Evolutionary conservation across 2,329 filamentous ascomycete genomes (phyloP).

Genomic region (Simplicillium sp.): DNA sequence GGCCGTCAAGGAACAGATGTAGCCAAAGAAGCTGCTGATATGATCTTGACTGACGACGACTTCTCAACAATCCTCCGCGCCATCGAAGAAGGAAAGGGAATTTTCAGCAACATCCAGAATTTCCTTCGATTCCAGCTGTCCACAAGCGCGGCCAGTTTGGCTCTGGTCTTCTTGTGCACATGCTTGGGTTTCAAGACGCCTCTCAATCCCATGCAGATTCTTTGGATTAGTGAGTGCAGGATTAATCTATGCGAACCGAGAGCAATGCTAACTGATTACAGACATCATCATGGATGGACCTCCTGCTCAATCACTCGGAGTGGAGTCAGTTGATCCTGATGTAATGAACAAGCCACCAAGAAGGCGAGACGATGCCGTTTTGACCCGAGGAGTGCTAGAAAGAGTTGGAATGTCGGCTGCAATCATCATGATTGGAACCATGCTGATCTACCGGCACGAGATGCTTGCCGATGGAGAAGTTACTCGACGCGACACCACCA

Average conservation of each 20-base stretch:
- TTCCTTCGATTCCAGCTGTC: slow-evolving; percentile 98
- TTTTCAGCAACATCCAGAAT: slow-evolving; percentile 99
- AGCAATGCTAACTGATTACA: slow-evolving; percentile 25
- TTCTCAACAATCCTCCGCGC: slow-evolving; percentile 87
- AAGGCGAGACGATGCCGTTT: slow-evolving; percentile 75
- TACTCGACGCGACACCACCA: slow-evolving; percentile 90
- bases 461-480: slow-evolving; percentile 78
- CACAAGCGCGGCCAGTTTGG: slow-evolving; percentile 88
- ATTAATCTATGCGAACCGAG: background rate
- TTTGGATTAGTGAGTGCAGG: slow-evolving; percentile 88
- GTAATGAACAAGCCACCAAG: slow-evolving; percentile 87
- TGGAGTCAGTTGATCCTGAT: slow-evolving; percentile 87
- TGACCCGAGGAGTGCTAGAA: slow-evolving; percentile 73
- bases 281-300: slow-evolving; percentile 99
- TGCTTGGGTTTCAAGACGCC: slow-evolving; percentile 90
- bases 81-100: slow-evolving; percentile 97
- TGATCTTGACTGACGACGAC: slow-evolving; percentile 85
- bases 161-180: slow-evolving; percentile 85
- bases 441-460: slow-evolving; percentile 83
- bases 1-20: slow-evolving; percentile 91
- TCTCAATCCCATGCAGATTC: slow-evolving; percentile 97
- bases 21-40: slow-evolving; percentile 90
- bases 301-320: slow-evolving; percentile 90
- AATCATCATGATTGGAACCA: slow-evolving; percentile 87
- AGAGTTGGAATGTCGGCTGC: slow-evolving; percentile 80